Evolutionary conservation across 495 filamentous ascomycete genomes (phyloP).

Genomic region (Massariosphaeria phaeospora): DNA sequence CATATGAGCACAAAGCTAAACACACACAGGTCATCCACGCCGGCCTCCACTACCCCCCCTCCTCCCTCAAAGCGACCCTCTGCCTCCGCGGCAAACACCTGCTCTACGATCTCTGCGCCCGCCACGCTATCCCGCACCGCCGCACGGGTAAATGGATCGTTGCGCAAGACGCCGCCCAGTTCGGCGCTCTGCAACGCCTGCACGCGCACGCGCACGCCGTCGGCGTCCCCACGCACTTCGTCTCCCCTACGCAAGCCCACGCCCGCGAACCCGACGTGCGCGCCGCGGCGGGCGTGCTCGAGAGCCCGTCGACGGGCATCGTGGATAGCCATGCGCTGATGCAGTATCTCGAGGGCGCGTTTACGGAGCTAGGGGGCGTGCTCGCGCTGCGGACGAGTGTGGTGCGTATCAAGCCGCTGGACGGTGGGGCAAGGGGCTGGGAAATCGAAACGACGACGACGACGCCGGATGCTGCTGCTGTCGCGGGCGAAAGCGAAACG

Average conservation of each 20-base stretch:
- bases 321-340: constrained; percentile 83
- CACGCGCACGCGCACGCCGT: constrained; percentile 62
- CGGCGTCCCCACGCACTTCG: constrained; percentile 67
- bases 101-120: constrained; percentile 73
- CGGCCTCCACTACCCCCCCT: constrained; percentile 81
- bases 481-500: constrained; percentile 45
- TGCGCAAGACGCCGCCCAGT: constrained; percentile 70
- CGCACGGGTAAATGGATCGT: constrained; percentile 93
- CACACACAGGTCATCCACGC: constrained; percentile 79
- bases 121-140: constrained; percentile 60
- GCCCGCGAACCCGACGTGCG: constrained; percentile 68
- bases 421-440: constrained; percentile 49
- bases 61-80: constrained; percentile 73
- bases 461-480: too few relatives aligned
- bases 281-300: constrained; percentile 66
- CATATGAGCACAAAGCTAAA: neutral
- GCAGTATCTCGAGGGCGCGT: constrained; percentile 67
- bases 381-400: constrained; percentile 63
- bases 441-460: constrained; percentile 49
- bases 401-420: constrained; percentile 51
- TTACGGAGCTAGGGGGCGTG: constrained; percentile 73
- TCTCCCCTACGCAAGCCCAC: constrained; percentile 56
- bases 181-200: constrained; percentile 58
- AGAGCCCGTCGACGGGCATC: constrained; percentile 81
- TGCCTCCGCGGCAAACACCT: constrained; percentile 71